Evolutionary conservation across 1,284 basidiomycete genomes (phyloP), one percentile per base, ranked within the genome.

Genomic region (Austroboletus niveus): DNA sequence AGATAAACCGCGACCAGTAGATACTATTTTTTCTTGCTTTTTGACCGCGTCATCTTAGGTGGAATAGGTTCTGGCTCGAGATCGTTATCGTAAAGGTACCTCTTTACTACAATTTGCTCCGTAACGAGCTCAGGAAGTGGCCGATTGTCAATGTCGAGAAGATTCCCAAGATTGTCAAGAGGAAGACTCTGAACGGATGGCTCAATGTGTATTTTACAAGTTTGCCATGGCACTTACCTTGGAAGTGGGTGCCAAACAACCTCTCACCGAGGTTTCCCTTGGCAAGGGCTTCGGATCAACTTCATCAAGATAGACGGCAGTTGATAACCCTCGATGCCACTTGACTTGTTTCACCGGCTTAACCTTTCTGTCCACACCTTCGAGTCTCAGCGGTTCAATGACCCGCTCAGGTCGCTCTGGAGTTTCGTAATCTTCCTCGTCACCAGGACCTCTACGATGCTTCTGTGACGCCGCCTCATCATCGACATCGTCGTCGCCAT

Each of bases 71-170:
- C 65, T 17, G 69, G 70, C 47, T 79, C 76, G 12, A 78, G 67
- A 59, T 93, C 90, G 53, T 85, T 84, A 56, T 93, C 90, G 58
- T 93, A 94, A 34, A 93, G 82, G 63, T 86, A 88, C 59, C 84
- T 91, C 71, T 89, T 87, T 34, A 94, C 85, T 41, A 82, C 71
- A 34, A 94, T 73, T 54, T 82, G 82, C 64, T 89, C 84, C 29
- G 77, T 74, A 42, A 81, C 78, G 29, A 93, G 74, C 35, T 84
- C 77, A 45, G 75, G 70, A n/a, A 85, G 69, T 0, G 87, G 85
- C 30, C 64, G 61, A 52, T 75, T 70, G 42, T 81, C 77, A n/a
- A 77, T 75, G 55, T 85, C 75, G 15, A 80, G 66, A 20, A 87
- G 72, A 65, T 94, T 94, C 35, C 92, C 92, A 52, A 89, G 73